Evolutionary conservation across 768 basidiomycete genomes (phyloP), one percentile per base, ranked within the genome.

Genomic region (Russula foetens): DNA sequence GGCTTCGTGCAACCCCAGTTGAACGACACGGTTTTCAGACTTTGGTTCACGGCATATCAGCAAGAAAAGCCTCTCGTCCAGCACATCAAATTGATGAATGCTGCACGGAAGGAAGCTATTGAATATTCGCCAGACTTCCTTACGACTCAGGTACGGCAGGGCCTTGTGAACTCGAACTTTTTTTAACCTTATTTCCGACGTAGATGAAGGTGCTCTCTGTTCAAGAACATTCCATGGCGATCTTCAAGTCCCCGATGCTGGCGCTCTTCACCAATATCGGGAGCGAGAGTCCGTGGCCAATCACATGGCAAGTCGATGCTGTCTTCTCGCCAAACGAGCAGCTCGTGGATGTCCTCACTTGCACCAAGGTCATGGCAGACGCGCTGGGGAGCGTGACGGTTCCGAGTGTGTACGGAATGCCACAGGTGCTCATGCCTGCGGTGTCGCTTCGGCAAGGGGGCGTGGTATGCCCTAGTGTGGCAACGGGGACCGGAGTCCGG

Each of bases 1-100:
- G 19, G 12, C 41, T 14, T n/a, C 6, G 17, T n/a, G 35, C n/a
- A 33, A n/a, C 19, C 29, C 5, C 6, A 23, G 9, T 39, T 56
- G 0, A 53, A n/a, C 12, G 14, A 31, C 17, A 6, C 11, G 44
- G n/a, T 35, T n/a, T 53, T 3, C 49, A 84, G 84, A 8, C 75
- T 86, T 28, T 88, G 86, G 86, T 73, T 78, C 7, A 78, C 82
- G 3, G 78, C 74, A 28, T 88, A 84, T 67, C 70, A 72, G 29
- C 75, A 77, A 21, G 74, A 80, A 52, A 77, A 80, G 53, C 76
- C 80, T 2, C 75, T 83, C 28, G 75, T 81, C 15, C 66, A 69
- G 56, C 79, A 79, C 63, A 71, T 82, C 49, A 75, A 68, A 44
- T 59, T 73, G 2, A 71, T 86, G n/a, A 86, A 84, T 62, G 74